Percentiles rank a stretch among this genome's conserved stretches.
Conservation (phyloP, 495 filamentous ascomycete genomes). For the Podospora pseudoanserina region DNA sequence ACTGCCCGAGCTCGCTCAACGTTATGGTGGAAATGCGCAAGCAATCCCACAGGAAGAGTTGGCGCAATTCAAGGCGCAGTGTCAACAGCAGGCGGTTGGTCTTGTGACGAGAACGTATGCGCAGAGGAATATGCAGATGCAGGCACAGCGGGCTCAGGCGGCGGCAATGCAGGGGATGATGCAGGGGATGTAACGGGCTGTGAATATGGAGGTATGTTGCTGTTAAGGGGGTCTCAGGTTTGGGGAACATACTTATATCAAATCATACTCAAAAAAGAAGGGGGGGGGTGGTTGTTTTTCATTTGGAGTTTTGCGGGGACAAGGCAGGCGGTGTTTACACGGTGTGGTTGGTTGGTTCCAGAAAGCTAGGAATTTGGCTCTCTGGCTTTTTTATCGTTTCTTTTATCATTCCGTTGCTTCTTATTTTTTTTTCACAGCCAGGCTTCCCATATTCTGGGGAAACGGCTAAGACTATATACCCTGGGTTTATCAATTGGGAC, state of each 20-base stretch:
- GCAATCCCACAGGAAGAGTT: neutral
- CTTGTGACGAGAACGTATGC: neutral
- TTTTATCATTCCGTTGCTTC: neutral
- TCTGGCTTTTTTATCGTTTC: neutral
- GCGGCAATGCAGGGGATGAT: neutral
- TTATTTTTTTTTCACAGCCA: neutral
- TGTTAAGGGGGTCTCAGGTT: neutral
- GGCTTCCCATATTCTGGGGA: neutral
- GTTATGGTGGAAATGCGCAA: neutral
- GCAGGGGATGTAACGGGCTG: neutral
- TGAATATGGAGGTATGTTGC: neutral
- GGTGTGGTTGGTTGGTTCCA: neutral
- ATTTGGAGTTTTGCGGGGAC: neutral
- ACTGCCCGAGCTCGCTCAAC: neutral
- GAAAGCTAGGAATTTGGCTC: neutral
- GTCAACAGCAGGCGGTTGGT: neutral
- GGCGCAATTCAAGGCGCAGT: neutral
- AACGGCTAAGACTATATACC: neutral
- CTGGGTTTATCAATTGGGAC: constrained; percentile 2
- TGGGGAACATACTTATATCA: neutral
- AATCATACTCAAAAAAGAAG: no score
- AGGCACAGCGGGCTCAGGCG: neutral
- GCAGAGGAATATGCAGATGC: neutral
- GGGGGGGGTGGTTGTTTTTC: neutral
- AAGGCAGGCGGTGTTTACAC: neutral